These are phyloP conservation scores for Saururus chinensis DNA, from an alignment of 164 flowering plant species.

Conservation along the genomic window DNA sequence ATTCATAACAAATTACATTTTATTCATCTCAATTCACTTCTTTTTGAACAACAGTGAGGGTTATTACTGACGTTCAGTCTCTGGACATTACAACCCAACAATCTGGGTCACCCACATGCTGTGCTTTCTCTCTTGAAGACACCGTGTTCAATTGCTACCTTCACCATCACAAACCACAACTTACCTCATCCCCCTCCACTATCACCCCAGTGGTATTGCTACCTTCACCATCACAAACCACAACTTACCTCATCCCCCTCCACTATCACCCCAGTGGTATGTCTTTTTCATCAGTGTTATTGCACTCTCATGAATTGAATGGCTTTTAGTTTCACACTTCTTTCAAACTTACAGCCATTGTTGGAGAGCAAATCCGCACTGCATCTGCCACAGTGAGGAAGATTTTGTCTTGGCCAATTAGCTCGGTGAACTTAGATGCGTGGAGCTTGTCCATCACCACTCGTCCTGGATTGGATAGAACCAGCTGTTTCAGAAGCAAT, in stretches of 20 bases:
- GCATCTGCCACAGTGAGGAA: conserved; percentile 89
- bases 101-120: too few species aligned
- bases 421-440: conserved; percentile 36
- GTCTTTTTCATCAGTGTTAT: neutral
- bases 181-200: neutral
- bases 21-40: too few species aligned
- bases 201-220: neutral
- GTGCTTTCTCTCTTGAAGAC: too few species aligned
- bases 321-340: neutral
- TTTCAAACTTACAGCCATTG: conserved; percentile 3
- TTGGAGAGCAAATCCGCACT: conserved; percentile 44
- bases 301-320: neutral
- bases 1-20: too few species aligned
- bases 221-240: neutral
- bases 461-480: conserved; percentile 81
- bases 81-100: too few species aligned
- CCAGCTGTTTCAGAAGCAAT: conserved; percentile 33
- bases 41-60: too few species aligned
- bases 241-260: neutral
- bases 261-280: neutral
- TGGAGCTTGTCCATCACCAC: conserved; percentile 74
- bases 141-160: neutral
- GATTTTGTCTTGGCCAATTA: conserved; percentile 61
- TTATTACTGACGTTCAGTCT: too few species aligned
- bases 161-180: neutral